phyloP scores from a whole-genome alignment of 31 red algal species.

The Bonnemaisonia californica region DNA sequence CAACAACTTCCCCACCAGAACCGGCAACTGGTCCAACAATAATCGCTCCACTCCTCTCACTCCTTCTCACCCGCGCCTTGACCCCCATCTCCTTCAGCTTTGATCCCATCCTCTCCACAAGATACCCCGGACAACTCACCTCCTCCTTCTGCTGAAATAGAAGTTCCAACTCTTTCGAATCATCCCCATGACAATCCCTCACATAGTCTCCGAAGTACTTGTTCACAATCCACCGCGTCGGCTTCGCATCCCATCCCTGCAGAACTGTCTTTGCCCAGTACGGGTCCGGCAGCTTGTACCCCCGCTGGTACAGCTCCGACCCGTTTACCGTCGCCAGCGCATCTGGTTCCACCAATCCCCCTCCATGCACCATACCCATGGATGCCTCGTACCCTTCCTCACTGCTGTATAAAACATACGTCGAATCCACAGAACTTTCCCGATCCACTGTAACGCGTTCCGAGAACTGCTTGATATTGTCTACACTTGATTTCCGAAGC shows the following conservation, averaged over 20 bases:
- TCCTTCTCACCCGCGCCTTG: constrained; percentile 26
- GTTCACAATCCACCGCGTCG: constrained; percentile 42
- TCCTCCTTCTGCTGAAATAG: constrained; percentile 27
- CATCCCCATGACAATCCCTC: background rate
- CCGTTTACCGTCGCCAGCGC: constrained; percentile 42
- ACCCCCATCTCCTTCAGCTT: constrained; percentile 65
- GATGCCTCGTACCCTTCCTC: constrained; percentile 19
- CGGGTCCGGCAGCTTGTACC: constrained; percentile 66
- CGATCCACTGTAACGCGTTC: constrained; percentile 53
- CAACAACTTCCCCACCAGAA: constrained; percentile 29
- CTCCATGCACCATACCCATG: constrained; percentile 7
- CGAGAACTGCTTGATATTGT: constrained; percentile 26
- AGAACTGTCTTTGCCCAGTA: constrained; percentile 59
- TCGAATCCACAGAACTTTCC: background rate
- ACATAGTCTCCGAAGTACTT: constrained; percentile 41
- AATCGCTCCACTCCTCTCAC: constrained; percentile 7
- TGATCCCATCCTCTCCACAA: constrained; percentile 14
- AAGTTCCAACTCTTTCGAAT: constrained; percentile 17
- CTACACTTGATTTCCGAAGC: background rate
- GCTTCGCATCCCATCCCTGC: constrained; percentile 64
- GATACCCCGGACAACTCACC: background rate
- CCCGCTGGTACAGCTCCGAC: constrained; percentile 61
- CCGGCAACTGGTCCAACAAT: constrained; percentile 28
- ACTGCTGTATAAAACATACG: constrained; percentile 38
- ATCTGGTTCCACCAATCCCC: constrained; percentile 36